phyloP scores from a whole-genome alignment of 2,329 filamentous ascomycete genomes.

The Ophiostoma triangulosporum region DNA sequence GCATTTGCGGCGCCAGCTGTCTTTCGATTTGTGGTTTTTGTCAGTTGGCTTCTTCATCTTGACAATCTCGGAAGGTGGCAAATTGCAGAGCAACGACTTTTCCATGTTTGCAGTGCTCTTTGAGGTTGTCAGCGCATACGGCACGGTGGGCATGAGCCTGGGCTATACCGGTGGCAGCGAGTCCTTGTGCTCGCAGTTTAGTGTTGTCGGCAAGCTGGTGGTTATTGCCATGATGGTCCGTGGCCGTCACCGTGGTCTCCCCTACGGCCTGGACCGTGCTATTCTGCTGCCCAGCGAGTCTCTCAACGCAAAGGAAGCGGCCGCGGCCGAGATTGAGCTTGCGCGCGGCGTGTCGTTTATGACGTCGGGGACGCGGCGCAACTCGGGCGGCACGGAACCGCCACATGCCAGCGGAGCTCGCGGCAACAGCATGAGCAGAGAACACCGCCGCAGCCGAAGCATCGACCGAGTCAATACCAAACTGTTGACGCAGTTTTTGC shows the following conservation, averaged over 20 bases:
- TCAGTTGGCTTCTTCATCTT: constrained; percentile 90
- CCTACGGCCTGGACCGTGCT: constrained; percentile 51
- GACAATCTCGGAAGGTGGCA: constrained; percentile 67
- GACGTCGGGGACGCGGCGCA: constrained; percentile 22
- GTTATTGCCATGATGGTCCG: constrained; percentile 58
- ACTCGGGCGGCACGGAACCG: constrained; percentile 23
- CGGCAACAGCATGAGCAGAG: constrained; percentile 18
- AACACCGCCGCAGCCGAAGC: constrained; percentile 24
- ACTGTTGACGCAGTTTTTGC: constrained; percentile 32
- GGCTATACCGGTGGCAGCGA: constrained; percentile 66
- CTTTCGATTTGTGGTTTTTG: constrained; percentile 96
- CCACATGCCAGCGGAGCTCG: constrained; percentile 17
- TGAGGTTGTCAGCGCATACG: constrained; percentile 81
- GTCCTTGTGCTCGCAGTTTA: constrained; percentile 74
- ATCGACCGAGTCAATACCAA: constrained; percentile 28
- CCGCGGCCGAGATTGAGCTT: constrained; percentile 25
- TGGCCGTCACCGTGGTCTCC: constrained; percentile 53
- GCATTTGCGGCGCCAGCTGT: constrained; percentile 84
- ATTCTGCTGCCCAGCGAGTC: constrained; percentile 45
- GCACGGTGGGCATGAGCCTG: constrained; percentile 82
- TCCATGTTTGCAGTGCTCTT: constrained; percentile 62
- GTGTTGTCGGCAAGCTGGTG: constrained; percentile 54
- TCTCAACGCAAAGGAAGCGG: constrained; percentile 39
- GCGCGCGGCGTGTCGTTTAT: constrained; percentile 10
- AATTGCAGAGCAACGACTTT: constrained; percentile 51